These are phyloP conservation scores for Solanum medicagineum DNA, from an alignment of 257 asterid genomes.

Conservation along the genomic window DNA sequence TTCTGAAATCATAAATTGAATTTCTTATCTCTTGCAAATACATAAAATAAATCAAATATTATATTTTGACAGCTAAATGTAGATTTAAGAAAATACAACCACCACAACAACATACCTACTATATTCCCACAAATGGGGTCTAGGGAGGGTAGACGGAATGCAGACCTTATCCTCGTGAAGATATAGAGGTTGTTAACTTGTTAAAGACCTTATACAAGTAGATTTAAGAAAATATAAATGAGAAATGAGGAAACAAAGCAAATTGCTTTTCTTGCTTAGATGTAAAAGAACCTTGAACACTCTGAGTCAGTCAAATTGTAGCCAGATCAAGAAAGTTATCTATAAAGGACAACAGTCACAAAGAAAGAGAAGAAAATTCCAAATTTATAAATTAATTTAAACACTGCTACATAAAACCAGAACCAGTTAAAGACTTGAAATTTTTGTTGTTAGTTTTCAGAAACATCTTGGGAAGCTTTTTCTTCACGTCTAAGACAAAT, in stretches of 20 bases:
- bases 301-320: not conserved
- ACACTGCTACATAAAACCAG: not conserved
- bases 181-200: no score
- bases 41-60: not conserved
- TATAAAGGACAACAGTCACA: not conserved
- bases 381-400: not conserved
- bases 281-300: not conserved
- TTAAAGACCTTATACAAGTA: not conserved
- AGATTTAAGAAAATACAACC: not conserved
- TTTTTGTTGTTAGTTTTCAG: not conserved
- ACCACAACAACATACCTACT: not conserved
- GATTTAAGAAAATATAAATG: not conserved
- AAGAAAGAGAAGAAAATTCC: not conserved
- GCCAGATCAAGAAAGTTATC: not conserved
- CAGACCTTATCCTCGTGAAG: not conserved
- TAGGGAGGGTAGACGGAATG: not conserved
- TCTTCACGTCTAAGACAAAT: constrained; percentile 14
- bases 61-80: not conserved
- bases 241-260: not conserved
- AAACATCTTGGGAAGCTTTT: not conserved
- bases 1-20: not conserved
- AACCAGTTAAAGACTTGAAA: not conserved
- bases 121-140: not conserved
- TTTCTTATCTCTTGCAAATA: not conserved
- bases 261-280: not conserved